Evolutionary conservation across 2,329 filamentous ascomycete species (phyloP), one percentile per base, ranked within the genome.

Genomic region (Cercospora beticola): DNA sequence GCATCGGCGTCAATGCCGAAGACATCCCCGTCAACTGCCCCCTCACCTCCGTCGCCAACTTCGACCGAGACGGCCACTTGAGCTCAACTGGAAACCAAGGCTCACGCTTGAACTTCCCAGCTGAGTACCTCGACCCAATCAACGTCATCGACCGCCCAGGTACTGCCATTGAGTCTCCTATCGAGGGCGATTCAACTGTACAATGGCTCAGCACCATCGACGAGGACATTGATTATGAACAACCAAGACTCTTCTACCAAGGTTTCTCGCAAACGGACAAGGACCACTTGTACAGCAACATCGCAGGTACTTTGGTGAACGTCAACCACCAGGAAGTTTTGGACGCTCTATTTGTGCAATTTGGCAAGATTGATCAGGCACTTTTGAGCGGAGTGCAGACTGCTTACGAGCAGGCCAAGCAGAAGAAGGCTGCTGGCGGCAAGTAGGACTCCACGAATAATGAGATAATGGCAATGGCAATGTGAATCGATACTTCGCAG

Each of bases 1-100:
- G 84, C 21, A 80, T 87, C 56, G 85, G 85, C 1, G 79, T 85
- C 63, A 86, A 86, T 70, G 71, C 83, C 16, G 84, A 86, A 71
- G 83, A 86, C 70, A 76, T 86, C 4, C 84, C 83, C 10, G 77
- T 78, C 67, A 80, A 80, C 72, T 84, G 83, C 71, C 83, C 83
- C 0, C 84, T 85, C 75, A 61, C 69, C 8, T 68, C 64, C 49
- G 69, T 75, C 18, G 73, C 73, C 49, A 68, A 76, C 74, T 74
- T 72, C 64, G 64, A 76, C 70, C 74, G 79, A 10, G 78, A 80
- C 61, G 78, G 79, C 14, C 68, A 74, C 36, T 62, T 74, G 36
- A 67, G 49, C 12, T 63, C 58, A 10, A 65, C 66, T 28, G 73
- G 74, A 16, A 76, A 76, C 64, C 73, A 74, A 61, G 74, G 75